Evolutionary conservation across 345 rosid genomes (phyloP).

Genomic region (Aurinia saxatilis): DNA sequence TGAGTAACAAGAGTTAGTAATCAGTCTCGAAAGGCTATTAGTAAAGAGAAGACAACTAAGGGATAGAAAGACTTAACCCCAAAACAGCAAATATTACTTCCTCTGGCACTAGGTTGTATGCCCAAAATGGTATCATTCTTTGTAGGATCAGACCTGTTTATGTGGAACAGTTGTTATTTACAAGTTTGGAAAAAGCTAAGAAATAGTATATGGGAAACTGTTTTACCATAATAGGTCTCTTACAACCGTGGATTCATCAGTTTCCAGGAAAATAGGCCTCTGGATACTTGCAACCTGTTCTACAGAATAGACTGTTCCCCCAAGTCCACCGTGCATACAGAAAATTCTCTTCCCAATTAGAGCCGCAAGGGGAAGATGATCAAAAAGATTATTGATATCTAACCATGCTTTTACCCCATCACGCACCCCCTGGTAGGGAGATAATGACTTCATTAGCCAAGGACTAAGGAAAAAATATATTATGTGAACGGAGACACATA

Average conservation of each 20-base stretch:
- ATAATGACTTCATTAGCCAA: background rate
- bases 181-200: background rate
- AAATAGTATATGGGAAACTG: background rate
- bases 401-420: slow-evolving; percentile 81
- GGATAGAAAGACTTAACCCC: slow-evolving; percentile 48
- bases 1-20: background rate
- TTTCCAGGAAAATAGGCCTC: slow-evolving; percentile 71
- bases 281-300: slow-evolving; percentile 72
- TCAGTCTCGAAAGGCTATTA: background rate
- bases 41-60: background rate
- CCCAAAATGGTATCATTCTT: slow-evolving; percentile 70
- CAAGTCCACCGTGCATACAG: slow-evolving; percentile 93
- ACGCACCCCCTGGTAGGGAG: slow-evolving; percentile 33
- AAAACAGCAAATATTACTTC: slow-evolving; percentile 64
- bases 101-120: slow-evolving; percentile 66
- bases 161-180: background rate
- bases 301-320: slow-evolving; percentile 54
- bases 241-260: slow-evolving; percentile 40
- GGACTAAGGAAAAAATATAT: background rate
- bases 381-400: slow-evolving; percentile 71
- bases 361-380: slow-evolving; percentile 80
- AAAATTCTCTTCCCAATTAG: slow-evolving; percentile 76
- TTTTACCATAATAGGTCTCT: slow-evolving; percentile 82
- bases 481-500: background rate
- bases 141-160: slow-evolving; percentile 94